Base-by-base conservation (phyloP, 192 early-diverging fungal species). In the Cetraspora pellucida region DNA sequence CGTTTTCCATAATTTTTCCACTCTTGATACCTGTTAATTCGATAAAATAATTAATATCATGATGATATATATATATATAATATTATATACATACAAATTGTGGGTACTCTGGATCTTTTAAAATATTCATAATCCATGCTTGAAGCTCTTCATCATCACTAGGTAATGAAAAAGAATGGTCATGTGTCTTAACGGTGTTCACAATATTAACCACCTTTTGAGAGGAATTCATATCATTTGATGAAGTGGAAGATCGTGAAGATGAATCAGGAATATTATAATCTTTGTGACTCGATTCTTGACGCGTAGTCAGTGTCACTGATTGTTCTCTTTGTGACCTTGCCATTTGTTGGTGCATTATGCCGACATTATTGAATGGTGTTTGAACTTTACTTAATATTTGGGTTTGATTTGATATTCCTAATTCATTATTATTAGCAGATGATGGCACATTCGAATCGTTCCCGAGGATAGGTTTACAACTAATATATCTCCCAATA, bases 31-130 rank as follows among this genome's bases (percentile, higher is more conserved):
- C 63, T 65, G 16, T 28, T 31, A 37, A 28, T 65, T 28, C 28
- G 9, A 65, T 9, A 7, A 64, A 64, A 28, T 30, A 57, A 57
- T 64, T 13, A 64, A 3, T 64, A 14, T 27, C 21, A 16, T 28
- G 11, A 37, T 37, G 1, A 16, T 37, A 37, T 19, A 64, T 28
- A 28, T 27, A 28, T 27, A 43, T 14, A 19, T 19, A 10, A 65
- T 65, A 13, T 16, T 14, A 27, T 14, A 8, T 17, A 65, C 37
- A 3, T 28, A 65, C 66, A 43, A 69, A 69, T 46, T 69, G 30
- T 10, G 66, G 45, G 43, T 46, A 69, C n/a, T 47, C 43, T 46
- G 66, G 66, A 49, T 69, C 66, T 21, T 69, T 69, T 69, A 69
- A 50, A 13, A 69, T 47, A 10, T 69, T 25, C 25, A 47, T 17